Conservation (phyloP, 345 rosid species). For the Gossypioides kirkii region DNA sequence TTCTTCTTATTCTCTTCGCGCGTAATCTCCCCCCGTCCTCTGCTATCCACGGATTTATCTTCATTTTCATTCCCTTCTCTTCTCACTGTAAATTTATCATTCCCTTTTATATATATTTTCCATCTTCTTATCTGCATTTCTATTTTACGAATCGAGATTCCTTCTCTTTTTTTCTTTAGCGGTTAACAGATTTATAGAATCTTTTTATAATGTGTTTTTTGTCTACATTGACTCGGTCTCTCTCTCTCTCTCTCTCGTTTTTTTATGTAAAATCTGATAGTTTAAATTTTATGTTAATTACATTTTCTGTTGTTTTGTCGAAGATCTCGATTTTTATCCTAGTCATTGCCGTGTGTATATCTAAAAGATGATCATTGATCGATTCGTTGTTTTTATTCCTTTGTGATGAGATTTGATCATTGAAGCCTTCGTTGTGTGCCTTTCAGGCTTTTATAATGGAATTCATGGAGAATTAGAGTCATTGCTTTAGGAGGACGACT, state of each 20-base stretch:
- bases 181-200: not conserved
- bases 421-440: slow-evolving; percentile 5
- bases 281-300: not conserved
- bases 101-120: not conserved
- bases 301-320: not conserved
- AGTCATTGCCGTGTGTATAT: not conserved
- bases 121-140: slow-evolving; percentile 8
- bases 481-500: slow-evolving; percentile 3
- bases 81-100: slow-evolving; percentile 18
- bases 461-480: slow-evolving; percentile 24
- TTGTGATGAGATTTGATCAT: slow-evolving; percentile 17
- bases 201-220: not conserved
- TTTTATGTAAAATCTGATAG: not conserved
- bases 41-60: slow-evolving; percentile 5
- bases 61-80: not conserved
- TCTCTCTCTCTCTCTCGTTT: not conserved
- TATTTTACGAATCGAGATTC: not conserved
- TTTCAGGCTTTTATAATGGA: slow-evolving; percentile 14
- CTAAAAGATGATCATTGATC: not conserved
- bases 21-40: slow-evolving; percentile 1
- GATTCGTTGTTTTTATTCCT: slow-evolving; percentile 1
- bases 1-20: slow-evolving; percentile 22
- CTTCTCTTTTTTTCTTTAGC: not conserved
- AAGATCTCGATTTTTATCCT: slow-evolving; percentile 29
- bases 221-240: slow-evolving; percentile 28